These are phyloP conservation scores for Dovyalis caffra DNA, from an alignment of 345 rosid species.

Conservation along the genomic window DNA sequence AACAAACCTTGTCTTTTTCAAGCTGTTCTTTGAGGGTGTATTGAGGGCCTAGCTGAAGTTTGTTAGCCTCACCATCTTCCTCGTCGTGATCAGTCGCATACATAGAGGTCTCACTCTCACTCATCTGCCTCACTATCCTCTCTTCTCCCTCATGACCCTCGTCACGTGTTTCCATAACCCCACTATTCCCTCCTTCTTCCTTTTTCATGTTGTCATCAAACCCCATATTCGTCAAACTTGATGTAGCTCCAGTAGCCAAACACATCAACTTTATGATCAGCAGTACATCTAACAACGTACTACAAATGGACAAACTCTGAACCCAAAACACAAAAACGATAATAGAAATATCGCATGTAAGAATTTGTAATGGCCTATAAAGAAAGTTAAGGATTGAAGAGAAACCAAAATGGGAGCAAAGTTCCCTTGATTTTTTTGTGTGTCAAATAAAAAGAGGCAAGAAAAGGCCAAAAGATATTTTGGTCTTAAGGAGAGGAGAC, in stretches of 20 bases:
- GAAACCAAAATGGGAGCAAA: neutral
- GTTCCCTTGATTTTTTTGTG: neutral
- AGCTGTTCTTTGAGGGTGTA: conserved; percentile 69
- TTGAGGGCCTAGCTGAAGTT: conserved; percentile 69
- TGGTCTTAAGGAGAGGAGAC: neutral
- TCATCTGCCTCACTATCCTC: conserved; percentile 37
- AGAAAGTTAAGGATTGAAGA: neutral
- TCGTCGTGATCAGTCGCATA: conserved; percentile 45
- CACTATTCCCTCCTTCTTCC: conserved; percentile 10
- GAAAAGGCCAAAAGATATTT: neutral
- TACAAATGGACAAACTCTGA: neutral
- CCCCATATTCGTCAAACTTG: conserved; percentile 45
- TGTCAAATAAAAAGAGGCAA: neutral
- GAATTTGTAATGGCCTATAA: neutral
- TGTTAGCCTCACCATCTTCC: conserved; percentile 47
- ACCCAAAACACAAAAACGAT: neutral
- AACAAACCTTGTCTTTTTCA: conserved; percentile 67
- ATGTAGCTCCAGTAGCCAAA: conserved; percentile 23
- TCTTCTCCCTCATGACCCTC: conserved; percentile 31
- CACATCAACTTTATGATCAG: conserved; percentile 19
- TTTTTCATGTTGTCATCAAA: conserved; percentile 35
- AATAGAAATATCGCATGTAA: neutral
- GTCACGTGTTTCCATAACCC: conserved; percentile 5
- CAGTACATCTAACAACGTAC: neutral
- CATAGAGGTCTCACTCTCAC: conserved; percentile 46